These are phyloP conservation scores for Pelargonium australe DNA, from an alignment of 441 rosid genomes.

Conservation along the genomic window DNA sequence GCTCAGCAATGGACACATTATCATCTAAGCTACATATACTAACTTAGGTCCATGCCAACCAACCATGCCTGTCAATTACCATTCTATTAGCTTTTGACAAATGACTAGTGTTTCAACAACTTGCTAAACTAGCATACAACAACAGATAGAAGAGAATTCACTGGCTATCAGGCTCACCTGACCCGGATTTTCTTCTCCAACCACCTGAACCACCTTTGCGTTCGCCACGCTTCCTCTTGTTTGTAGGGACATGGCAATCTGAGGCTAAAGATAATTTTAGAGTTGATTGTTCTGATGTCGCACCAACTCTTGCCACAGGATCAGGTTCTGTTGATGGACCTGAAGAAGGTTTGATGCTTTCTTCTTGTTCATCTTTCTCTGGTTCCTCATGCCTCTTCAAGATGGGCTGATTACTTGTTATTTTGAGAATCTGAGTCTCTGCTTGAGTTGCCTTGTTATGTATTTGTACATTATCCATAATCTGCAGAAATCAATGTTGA, in stretches of 20 bases:
- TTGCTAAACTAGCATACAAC: slow-evolving; percentile 8
- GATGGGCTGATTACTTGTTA: slow-evolving; percentile 28
- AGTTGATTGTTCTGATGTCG: slow-evolving; percentile 37
- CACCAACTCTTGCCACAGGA: slow-evolving; percentile 17
- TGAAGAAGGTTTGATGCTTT: slow-evolving; percentile 37
- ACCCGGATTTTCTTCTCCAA: slow-evolving; percentile 63
- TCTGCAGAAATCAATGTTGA: slow-evolving; percentile 38
- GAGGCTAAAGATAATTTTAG: slow-evolving; percentile 66
- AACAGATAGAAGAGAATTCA: slow-evolving; percentile 22
- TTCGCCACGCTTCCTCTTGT: slow-evolving; percentile 85
- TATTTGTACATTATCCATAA: slow-evolving; percentile 59
- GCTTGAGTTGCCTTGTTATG: slow-evolving; percentile 50
- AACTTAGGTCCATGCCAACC: neutral
- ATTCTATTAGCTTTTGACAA: neutral
- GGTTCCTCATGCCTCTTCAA: slow-evolving; percentile 28
- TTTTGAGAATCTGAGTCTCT: slow-evolving; percentile 30
- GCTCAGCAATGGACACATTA: neutral
- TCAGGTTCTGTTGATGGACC: slow-evolving; percentile 33
- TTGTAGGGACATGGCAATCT: slow-evolving; percentile 60
- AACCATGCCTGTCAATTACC: neutral
- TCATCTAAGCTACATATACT: slow-evolving; percentile 1
- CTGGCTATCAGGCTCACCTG: slow-evolving; percentile 72
- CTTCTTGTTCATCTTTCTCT: slow-evolving; percentile 52
- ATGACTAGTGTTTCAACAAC: neutral
- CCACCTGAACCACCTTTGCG: slow-evolving; percentile 63